Base-by-base conservation (phyloP, 805 yeast species). In the Candida hungchunana region DNA sequence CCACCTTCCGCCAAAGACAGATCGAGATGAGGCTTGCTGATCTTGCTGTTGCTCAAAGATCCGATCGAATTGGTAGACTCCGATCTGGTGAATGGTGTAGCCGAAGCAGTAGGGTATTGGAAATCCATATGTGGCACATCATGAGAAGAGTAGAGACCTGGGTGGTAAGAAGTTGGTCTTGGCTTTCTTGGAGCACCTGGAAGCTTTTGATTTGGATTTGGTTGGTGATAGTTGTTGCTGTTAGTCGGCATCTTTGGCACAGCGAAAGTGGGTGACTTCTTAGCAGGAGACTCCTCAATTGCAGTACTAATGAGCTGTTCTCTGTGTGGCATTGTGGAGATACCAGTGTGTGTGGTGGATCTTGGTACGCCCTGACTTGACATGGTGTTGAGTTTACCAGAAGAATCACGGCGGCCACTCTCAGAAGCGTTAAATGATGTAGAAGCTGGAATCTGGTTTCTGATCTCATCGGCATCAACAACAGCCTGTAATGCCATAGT, bases 141-240 rank as follows among this genome's bases (percentile, higher is more conserved):
- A 14, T 33, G 42, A 20, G 39, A 32, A 13, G 66, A 46, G 36
- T 51, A 51, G 19, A 75, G 65, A 2, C 80, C 71, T 13, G 95
- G 94, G 53, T 84, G 89, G 52, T 81, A 84, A 8, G 93, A 82
- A 0, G 90, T 83, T 27, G 95, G 94, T 56, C 95, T 73, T 39
- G 87, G 89, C 51, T 75, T 79, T 56, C 76, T 72, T 34, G 67
- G 66, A 19, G 69, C 73, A n/a, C 55, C 54, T 12, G 59, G 57
- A 16, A 56, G 38, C 35, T 52, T 56, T 30, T 51, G 55, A 26
- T 29, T 46, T 18, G 45, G 40, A 23, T 30, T 32, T n/a, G 45
- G 40, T 14, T 40, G 44, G 17, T 44, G 46, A 29, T 41, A 44
- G 20, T 39, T 44, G 32, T 45, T 35, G 1, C 50, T 18, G 21